These are phyloP conservation scores for Endogone sp. DNA, from an alignment of 192 early-diverging fungal genomes.

Conservation along the genomic window DNA sequence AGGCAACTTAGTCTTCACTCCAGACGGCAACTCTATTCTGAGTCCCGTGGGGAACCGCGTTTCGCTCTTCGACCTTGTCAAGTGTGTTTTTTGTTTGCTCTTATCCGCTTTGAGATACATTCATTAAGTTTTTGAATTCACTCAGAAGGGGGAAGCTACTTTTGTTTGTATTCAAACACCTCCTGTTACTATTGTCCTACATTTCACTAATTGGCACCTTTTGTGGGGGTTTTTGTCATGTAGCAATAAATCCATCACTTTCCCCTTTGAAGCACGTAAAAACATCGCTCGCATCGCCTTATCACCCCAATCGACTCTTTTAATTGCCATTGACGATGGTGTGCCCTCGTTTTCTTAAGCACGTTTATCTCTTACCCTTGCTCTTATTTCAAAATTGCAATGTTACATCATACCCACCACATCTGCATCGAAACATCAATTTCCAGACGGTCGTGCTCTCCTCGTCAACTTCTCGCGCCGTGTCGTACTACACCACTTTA, in stretches of 20 bases:
- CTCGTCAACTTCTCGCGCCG: slow-evolving; percentile 85
- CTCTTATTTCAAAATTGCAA: background rate
- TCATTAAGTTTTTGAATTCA: background rate
- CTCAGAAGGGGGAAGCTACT: background rate
- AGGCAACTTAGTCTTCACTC: slow-evolving; percentile 94
- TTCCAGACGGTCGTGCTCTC: slow-evolving; percentile 77
- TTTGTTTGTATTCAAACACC: background rate
- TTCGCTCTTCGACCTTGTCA: slow-evolving; percentile 93
- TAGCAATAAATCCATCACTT: slow-evolving; percentile 87
- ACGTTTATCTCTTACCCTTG: background rate
- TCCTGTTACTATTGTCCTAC: background rate
- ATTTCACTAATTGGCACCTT: background rate
- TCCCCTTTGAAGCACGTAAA: slow-evolving; percentile 92
- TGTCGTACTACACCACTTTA: slow-evolving; percentile 84
- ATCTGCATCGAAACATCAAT: no score
- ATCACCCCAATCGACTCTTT: slow-evolving; percentile 81
- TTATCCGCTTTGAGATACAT: background rate
- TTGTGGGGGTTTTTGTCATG: slow-evolving; percentile 5
- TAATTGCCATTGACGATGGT: slow-evolving; percentile 93
- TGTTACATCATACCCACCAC: no score
- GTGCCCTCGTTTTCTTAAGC: background rate
- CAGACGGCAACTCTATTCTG: slow-evolving; percentile 89
- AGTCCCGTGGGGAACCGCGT: slow-evolving; percentile 97
- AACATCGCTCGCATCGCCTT: slow-evolving; percentile 88
- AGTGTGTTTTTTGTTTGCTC: slow-evolving; percentile 44